phyloP scores from a whole-genome alignment of 495 filamentous ascomycete genomes.

The Wilcoxina mikolae region DNA sequence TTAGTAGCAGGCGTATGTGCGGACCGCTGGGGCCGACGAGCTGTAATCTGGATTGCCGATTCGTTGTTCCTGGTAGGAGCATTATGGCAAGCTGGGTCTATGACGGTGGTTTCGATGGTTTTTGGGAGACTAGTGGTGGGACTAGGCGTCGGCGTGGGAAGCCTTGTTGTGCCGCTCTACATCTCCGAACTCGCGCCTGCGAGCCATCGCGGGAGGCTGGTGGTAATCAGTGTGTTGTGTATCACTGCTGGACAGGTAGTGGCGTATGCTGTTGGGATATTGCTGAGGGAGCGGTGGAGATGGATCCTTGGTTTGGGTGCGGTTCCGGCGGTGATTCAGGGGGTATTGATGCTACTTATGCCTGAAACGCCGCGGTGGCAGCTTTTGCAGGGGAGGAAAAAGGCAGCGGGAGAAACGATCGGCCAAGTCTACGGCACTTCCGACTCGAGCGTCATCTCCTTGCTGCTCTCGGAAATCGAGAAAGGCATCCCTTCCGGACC shows the following conservation, averaged over 20 bases:
- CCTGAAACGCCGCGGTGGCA: constrained; percentile 84
- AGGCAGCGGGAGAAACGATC: constrained; percentile 48
- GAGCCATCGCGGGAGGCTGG: constrained; percentile 55
- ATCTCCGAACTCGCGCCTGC: constrained; percentile 75
- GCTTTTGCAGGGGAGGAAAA: constrained; percentile 46
- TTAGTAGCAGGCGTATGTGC: constrained; percentile 62
- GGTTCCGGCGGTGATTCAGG: constrained; percentile 57
- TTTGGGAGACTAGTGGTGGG: constrained; percentile 67
- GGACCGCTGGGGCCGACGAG: constrained; percentile 57
- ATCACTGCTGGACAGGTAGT: constrained; percentile 76
- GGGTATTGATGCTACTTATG: constrained; percentile 47
- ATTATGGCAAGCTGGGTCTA: constrained; percentile 50
- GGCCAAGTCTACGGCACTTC: constrained; percentile 43
- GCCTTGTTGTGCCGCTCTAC: constrained; percentile 69
- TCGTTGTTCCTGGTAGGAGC: constrained; percentile 62
- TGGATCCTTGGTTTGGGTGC: constrained; percentile 85
- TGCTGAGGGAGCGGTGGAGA: constrained; percentile 49
- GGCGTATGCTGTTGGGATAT: constrained; percentile 65
- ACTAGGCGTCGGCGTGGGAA: constrained; percentile 65
- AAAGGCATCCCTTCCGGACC: constrained; percentile 35
- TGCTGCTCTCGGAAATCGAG: constrained; percentile 50
- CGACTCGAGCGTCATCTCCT: constrained; percentile 13
- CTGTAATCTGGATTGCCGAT: constrained; percentile 67
- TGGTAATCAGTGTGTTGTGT: constrained; percentile 63
- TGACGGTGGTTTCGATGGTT: constrained; percentile 55